Conservation (phyloP, 371 early-diverging fungal species). For the Batkoa obscura region DNA sequence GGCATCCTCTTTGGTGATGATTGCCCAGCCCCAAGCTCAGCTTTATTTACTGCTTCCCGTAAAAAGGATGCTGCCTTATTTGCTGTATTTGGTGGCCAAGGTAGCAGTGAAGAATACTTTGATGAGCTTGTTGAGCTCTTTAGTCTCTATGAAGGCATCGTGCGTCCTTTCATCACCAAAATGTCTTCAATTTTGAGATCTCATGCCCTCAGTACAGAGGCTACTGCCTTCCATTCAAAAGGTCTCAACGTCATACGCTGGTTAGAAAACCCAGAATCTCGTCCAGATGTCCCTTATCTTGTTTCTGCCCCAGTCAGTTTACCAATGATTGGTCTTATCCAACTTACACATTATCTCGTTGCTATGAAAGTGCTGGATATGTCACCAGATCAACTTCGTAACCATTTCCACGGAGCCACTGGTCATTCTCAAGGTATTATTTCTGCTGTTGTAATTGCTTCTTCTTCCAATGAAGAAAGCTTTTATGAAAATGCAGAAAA, state of each 20-base stretch:
- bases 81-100: conserved; percentile 92
- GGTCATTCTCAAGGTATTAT: conserved; percentile 93
- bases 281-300: conserved; percentile 67
- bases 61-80: conserved; percentile 48
- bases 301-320: conserved; percentile 69
- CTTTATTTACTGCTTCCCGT: conserved; percentile 38
- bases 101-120: conserved; percentile 87
- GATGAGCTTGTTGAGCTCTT: conserved; percentile 70
- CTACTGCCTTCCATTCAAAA: conserved; percentile 55
- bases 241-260: conserved; percentile 73
- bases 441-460: conserved; percentile 70
- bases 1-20: conserved; percentile 20
- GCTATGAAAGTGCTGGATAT: conserved; percentile 38
- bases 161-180: conserved; percentile 54
- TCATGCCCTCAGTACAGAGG: conserved; percentile 44
- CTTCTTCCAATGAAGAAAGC: conserved; percentile 60
- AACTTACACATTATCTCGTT: conserved; percentile 63
- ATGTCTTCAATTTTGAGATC: conserved; percentile 54
- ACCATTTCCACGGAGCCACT: conserved; percentile 52
- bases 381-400: conserved; percentile 24
- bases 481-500: conserved; percentile 64
- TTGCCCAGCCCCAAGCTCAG: conserved; percentile 28
- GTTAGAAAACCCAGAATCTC: conserved; percentile 65
- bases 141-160: conserved; percentile 61
- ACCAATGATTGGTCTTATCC: conserved; percentile 81